phyloP scores from a whole-genome alignment of 2,329 filamentous ascomycete genomes.

The Xylariaceae sp. region DNA sequence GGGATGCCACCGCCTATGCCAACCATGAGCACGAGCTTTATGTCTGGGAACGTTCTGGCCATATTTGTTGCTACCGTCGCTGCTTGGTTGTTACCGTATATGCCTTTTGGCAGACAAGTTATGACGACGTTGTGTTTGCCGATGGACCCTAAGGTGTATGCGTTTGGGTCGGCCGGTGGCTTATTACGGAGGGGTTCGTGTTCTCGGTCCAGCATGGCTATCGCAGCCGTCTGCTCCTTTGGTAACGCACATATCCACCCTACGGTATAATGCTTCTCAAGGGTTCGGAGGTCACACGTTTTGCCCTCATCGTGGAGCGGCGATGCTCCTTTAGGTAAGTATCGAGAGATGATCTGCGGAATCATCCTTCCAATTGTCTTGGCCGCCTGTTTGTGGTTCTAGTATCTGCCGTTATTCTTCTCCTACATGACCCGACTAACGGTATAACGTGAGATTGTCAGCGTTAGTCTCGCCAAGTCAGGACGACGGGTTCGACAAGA shows the following conservation, averaged over 20 bases:
- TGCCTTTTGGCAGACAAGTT: constrained; percentile 1
- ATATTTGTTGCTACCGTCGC: constrained; percentile 7
- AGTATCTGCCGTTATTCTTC: too few relatives aligned
- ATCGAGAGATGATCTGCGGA: not conserved
- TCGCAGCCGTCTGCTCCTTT: constrained; percentile 5
- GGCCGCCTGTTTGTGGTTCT: too few relatives aligned
- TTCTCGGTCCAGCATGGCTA: constrained; percentile 5
- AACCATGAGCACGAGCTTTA: constrained; percentile 7
- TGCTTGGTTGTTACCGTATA: constrained; percentile 6
- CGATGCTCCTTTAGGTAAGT: not conserved
- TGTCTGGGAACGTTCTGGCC: constrained; percentile 8
- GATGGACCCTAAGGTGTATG: constrained; percentile 5
- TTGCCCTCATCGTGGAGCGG: not conserved
- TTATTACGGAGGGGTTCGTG: constrained; percentile 6
- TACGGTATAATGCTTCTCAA: constrained; percentile 1
- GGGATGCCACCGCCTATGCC: constrained; percentile 12
- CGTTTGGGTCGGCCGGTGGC: constrained; percentile 7
- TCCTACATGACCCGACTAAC: too few relatives aligned
- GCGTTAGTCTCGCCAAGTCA: too few relatives aligned
- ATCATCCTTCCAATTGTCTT: too few relatives aligned
- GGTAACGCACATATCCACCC: constrained; percentile 11
- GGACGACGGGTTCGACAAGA: too few relatives aligned
- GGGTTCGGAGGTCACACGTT: not conserved
- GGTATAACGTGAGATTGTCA: too few relatives aligned
- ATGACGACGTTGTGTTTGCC: constrained; percentile 9